Conservation (phyloP, 2,329 filamentous ascomycete species). For the Akanthomyces muscarius region DNA sequence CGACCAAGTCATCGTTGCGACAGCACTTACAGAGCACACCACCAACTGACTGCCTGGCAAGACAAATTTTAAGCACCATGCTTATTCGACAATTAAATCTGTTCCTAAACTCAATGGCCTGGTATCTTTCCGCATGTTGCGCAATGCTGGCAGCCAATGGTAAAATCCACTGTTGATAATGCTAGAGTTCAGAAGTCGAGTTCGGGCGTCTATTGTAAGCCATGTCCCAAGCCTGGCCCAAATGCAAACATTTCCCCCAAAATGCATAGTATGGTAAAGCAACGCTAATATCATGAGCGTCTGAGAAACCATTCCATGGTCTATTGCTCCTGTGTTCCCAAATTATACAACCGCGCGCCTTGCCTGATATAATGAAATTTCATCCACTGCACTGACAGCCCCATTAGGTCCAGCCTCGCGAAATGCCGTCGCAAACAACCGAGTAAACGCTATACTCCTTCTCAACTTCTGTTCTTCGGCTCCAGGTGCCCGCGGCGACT, state of each 20-base stretch:
- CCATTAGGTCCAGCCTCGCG: slow-evolving; percentile 1
- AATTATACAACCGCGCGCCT: slow-evolving; percentile 11
- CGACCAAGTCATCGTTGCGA: neutral
- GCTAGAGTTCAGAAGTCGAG: neutral
- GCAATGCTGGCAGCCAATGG: neutral
- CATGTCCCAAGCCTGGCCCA: neutral
- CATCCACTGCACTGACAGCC: neutral
- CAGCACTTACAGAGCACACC: neutral
- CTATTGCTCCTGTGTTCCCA: neutral
- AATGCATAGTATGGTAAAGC: slow-evolving; percentile 8
- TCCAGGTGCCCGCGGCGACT: slow-evolving; percentile 20
- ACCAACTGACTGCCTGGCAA: too few species aligned
- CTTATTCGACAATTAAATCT: neutral
- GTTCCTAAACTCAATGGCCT: neutral
- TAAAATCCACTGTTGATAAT: slow-evolving; percentile 8
- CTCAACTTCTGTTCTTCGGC: neutral
- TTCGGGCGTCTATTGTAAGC: neutral
- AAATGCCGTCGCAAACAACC: neutral
- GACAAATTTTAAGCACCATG: neutral
- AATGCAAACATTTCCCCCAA: slow-evolving; percentile 7
- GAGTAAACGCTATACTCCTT: slow-evolving; percentile 28
- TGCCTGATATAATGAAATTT: neutral
- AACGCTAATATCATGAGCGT: slow-evolving; percentile 15
- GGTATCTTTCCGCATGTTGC: neutral
- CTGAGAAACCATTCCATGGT: neutral